Base-by-base conservation (phyloP, 805 yeast genomes). In the Blastobotrys muscicola region DNA sequence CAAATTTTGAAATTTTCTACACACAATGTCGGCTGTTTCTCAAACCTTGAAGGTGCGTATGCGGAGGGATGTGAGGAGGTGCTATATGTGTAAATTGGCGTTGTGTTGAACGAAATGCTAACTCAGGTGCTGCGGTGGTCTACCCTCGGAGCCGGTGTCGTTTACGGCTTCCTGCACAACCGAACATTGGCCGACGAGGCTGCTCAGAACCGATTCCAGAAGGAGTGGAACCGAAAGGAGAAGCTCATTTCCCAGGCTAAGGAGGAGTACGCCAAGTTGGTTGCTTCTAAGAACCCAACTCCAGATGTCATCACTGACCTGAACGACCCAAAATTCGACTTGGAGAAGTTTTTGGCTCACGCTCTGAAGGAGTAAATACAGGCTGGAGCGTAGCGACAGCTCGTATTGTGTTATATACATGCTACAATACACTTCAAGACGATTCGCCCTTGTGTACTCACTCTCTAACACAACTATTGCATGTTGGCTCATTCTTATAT, bases 301-400 rank as follows among this genome's bases (percentile, higher is more conserved):
- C 56, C 67, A 29, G 55, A 69, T 39, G 65, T 71, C n/a, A 54
- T 66, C 37, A 70, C 73, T 42, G 74, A 89, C 68, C 72, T 87
- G 62, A 90, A 85, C 58, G 95, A 87, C 67, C 92, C 94, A 53
- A 82, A 87, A 69, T 75, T 86, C 65, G 97, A 89, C 64, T 75
- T 83, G 57, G 96, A 62, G 45, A 61, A 63, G 53, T 58, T 51
- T 51, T 54, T 64, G 40, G 58, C 45, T 34, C 46, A 52, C 43
- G 53, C 53, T 38, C 33, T 50, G 39, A 43, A 43, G 38, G 45
- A 49, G 45, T 39, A 38, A n/a, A 30, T 39, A 26, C 37, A 29
- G 41, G n/a, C n/a, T 26, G 20, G n/a, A 8, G 42, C 15, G 30
- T n/a, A 30, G 39, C 14, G 26, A 39, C 15, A 29, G 14, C 29